Evolutionary conservation across 768 basidiomycete species (phyloP).

Genomic region (Tricholoma saponaceum): DNA sequence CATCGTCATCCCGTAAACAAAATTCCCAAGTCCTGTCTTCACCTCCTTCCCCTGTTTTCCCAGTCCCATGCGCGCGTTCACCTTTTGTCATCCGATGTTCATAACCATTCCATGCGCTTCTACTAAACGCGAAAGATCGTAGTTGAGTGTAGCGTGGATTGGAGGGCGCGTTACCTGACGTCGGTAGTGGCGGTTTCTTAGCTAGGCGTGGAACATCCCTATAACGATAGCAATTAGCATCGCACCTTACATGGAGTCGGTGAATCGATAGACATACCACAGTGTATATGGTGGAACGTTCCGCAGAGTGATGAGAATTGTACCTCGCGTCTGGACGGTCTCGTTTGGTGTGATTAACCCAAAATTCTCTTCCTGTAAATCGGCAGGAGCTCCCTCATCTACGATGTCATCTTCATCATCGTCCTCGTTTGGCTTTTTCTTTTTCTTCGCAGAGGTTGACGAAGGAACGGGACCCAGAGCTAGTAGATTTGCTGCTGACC

Average conservation of each 20-base stretch:
- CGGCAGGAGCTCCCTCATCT: slow-evolving; percentile 22
- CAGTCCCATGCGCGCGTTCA: slow-evolving; percentile 60
- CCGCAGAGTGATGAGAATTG: slow-evolving; percentile 80
- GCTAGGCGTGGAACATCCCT: slow-evolving; percentile 80
- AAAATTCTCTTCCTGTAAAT: slow-evolving; percentile 20
- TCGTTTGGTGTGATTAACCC: slow-evolving; percentile 13
- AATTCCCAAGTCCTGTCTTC: slow-evolving; percentile 92
- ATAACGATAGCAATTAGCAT: not conserved
- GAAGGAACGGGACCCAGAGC: slow-evolving; percentile 51
- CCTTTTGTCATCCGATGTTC: slow-evolving; percentile 95
- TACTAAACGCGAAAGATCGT: slow-evolving; percentile 77
- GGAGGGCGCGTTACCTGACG: slow-evolving; percentile 36
- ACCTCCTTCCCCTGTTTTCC: slow-evolving; percentile 66
- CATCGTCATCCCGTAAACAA: slow-evolving; percentile 36
- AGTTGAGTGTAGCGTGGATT: slow-evolving; percentile 69
- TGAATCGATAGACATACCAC: slow-evolving; percentile 50
- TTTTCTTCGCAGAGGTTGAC: slow-evolving; percentile 34
- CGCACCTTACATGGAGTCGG: not conserved
- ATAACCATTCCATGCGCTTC: slow-evolving; percentile 75
- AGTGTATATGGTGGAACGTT: slow-evolving; percentile 84
- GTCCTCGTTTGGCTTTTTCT: slow-evolving; percentile 40
- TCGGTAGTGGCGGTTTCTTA: slow-evolving; percentile 62
- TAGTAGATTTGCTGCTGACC: slow-evolving; percentile 63
- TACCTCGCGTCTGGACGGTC: slow-evolving; percentile 46
- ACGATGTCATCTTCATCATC: slow-evolving; percentile 35